Percentiles rank a stretch among this genome's conserved stretches.
Conservation (phyloP, 331 rosid species). For the Phaseolus coccineus region DNA sequence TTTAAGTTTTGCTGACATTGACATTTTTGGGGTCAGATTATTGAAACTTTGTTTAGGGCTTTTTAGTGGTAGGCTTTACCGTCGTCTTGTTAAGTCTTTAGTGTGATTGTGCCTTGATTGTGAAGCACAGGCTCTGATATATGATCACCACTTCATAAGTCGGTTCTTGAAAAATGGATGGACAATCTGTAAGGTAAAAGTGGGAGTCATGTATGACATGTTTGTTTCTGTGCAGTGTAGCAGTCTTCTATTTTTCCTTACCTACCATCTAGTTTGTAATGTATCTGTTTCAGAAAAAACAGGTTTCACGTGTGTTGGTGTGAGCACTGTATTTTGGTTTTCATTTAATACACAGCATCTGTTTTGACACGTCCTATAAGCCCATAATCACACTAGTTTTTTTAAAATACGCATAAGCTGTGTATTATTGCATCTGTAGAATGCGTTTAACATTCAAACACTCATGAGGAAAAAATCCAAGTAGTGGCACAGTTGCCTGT, state of each 20-base stretch:
- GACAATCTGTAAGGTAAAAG: background rate
- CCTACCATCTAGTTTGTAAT: background rate
- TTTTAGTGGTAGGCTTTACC: background rate
- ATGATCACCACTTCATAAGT: background rate
- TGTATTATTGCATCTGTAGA: background rate
- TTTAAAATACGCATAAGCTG: background rate
- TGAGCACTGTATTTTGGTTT: background rate
- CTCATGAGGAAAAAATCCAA: background rate
- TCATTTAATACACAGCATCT: background rate
- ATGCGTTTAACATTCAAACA: background rate
- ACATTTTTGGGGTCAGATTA: constrained; percentile 3
- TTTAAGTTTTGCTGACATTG: constrained; percentile 1
- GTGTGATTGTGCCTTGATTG: background rate
- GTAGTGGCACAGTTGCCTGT: background rate
- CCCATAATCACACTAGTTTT: background rate
- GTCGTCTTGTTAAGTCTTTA: background rate
- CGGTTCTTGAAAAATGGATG: background rate
- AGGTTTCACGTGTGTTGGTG: background rate
- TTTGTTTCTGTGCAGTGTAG: background rate
- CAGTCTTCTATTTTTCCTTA: constrained; percentile 14
- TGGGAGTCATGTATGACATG: constrained; percentile 26
- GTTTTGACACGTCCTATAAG: background rate
- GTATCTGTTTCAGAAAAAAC: background rate
- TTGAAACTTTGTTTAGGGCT: background rate
- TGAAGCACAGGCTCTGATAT: background rate